Evolutionary conservation across 2,329 filamentous ascomycete genomes (phyloP).

Genomic region (Trichoderma pleuroti): DNA sequence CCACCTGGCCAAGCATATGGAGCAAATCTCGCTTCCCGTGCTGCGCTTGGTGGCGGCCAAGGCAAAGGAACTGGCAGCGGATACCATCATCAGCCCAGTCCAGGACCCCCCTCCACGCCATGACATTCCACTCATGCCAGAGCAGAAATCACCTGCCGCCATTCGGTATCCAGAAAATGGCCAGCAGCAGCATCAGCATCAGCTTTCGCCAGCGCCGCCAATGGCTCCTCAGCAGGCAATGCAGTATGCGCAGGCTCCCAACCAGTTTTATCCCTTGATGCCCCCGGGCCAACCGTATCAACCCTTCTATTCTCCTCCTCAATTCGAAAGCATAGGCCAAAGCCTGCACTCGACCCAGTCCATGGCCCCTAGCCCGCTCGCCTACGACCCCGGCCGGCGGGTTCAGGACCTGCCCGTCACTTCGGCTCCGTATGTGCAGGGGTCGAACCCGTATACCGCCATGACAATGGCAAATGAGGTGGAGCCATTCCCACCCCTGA

Average conservation of each 20-base stretch:
- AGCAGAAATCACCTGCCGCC: conserved; percentile 23
- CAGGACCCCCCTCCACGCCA: conserved; percentile 51
- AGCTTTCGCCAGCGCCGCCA: not conserved
- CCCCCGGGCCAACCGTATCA: conserved; percentile 27
- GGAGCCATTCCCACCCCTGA: conserved; percentile 34
- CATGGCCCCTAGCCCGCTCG: conserved; percentile 27
- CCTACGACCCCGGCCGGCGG: conserved; percentile 24
- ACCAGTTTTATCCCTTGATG: conserved; percentile 29
- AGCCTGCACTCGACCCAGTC: conserved; percentile 25
- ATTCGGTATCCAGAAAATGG: conserved; percentile 21
- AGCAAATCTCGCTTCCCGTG: conserved; percentile 81
- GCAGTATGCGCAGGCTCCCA: conserved; percentile 16
- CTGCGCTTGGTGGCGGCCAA: conserved; percentile 54
- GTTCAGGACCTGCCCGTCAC: conserved; percentile 28
- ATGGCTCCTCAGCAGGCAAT: not conserved
- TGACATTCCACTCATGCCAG: conserved; percentile 28
- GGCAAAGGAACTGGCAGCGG: conserved; percentile 49
- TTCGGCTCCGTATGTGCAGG: conserved; percentile 26
- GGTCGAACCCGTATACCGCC: conserved; percentile 24
- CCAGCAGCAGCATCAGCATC: conserved; percentile 11
- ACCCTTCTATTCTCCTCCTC: conserved; percentile 26
- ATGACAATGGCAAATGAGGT: conserved; percentile 27
- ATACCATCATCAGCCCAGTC: conserved; percentile 66
- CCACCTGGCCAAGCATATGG: conserved; percentile 93
- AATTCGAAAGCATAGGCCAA: conserved; percentile 30